These are phyloP conservation scores for Trametes meyenii DNA, from an alignment of 768 basidiomycete species.

Conservation along the genomic window DNA sequence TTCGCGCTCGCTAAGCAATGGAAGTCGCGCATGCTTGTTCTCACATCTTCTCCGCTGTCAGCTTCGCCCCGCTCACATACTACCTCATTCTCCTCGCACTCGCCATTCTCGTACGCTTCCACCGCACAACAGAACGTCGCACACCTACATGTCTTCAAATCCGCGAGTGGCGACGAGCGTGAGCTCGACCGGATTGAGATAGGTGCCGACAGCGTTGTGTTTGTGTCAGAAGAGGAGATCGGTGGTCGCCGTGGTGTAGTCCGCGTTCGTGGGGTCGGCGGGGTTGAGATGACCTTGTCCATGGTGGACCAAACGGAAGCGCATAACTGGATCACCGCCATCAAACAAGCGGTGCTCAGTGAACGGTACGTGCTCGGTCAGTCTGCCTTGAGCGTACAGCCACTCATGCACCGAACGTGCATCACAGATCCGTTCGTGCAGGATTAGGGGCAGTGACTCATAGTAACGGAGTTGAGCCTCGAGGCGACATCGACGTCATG, in stretches of 20 bases:
- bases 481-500: conserved; percentile 85
- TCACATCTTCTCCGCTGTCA: conserved; percentile 38
- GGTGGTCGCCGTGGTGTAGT: conserved; percentile 55
- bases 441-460: conserved; percentile 56
- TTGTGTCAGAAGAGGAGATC: conserved; percentile 58
- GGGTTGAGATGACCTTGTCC: conserved; percentile 49
- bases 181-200: conserved; percentile 79
- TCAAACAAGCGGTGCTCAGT: conserved; percentile 71
- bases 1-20: conserved; percentile 75
- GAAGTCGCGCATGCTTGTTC: conserved; percentile 65
- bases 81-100: conserved; percentile 15
- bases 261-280: conserved; percentile 61
- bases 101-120: conserved; percentile 1
- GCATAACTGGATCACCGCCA: conserved; percentile 74
- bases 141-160: conserved; percentile 73
- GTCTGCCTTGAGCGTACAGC: background rate
- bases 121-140: conserved; percentile 35
- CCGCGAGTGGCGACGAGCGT: conserved; percentile 53
- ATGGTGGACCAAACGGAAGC: conserved; percentile 62
- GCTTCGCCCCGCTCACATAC: conserved; percentile 16
- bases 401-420: conserved; percentile 8
- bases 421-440: conserved; percentile 63
- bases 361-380: conserved; percentile 54
- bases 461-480: conserved; percentile 55
- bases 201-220: conserved; percentile 75